A percentile compares a stretch with the other conserved stretches of the same genome.
These are phyloP conservation scores for Raphanus hybrid DNA, from an alignment of 441 rosid genomes.

Conservation along the genomic window DNA sequence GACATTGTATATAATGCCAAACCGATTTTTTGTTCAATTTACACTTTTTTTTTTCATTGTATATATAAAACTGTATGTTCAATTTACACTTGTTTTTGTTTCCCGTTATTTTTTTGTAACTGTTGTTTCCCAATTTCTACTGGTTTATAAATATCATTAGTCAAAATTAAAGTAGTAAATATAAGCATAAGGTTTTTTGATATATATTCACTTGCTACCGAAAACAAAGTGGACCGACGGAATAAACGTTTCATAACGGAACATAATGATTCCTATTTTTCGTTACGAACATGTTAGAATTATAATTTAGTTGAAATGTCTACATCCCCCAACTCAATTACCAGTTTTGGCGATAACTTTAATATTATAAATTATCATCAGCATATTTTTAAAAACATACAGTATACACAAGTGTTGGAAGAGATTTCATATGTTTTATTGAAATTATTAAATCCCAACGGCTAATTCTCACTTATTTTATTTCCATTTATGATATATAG, in stretches of 20 bases:
- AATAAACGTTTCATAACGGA: neutral
- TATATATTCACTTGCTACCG: conserved; percentile 1
- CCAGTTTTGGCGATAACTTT: conserved; percentile 14
- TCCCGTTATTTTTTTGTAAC: too few relatives aligned
- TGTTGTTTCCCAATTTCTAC: neutral
- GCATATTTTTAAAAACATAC: neutral
- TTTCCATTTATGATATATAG: too few relatives aligned
- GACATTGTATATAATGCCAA: conserved; percentile 28
- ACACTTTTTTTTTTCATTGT: too few relatives aligned
- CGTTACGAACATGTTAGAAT: neutral
- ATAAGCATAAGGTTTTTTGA: neutral
- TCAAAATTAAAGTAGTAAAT: neutral
- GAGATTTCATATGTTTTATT: conserved; percentile 31
- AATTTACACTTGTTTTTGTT: too few relatives aligned
- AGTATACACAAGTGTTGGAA: neutral
- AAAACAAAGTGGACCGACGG: conserved; percentile 24
- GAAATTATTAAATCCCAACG: conserved; percentile 30
- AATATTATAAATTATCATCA: conserved; percentile 10
- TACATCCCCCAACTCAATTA: conserved; percentile 20
- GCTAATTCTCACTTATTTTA: neutral
- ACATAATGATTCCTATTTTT: too few relatives aligned
- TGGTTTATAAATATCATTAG: neutral
- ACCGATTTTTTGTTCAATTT: conserved; percentile 6
- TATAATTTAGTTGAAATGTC: conserved; percentile 35
- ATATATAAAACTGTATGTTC: neutral